A percentile compares a stretch with the other conserved stretches of the same genome.
These are phyloP conservation scores for Cutaneotrichosporon sp. DNA, from an alignment of 1,284 basidiomycete species.

Conservation along the genomic window DNA sequence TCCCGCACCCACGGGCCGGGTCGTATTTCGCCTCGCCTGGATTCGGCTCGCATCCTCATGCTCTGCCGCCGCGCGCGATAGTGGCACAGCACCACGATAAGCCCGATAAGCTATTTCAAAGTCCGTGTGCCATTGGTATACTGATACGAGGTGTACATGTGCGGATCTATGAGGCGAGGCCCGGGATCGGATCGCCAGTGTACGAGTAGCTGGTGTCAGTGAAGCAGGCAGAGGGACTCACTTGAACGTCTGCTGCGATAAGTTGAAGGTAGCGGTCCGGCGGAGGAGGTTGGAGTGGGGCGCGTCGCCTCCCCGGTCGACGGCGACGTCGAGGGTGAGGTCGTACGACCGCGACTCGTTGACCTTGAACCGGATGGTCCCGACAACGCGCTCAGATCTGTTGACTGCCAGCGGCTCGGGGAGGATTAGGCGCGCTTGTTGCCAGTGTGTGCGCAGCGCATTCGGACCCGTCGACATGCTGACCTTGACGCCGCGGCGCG, in stretches of 20 bases:
- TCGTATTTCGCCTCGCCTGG: no score
- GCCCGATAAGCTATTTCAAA: not conserved
- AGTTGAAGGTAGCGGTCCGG: conserved; percentile 41
- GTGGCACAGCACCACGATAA: not conserved
- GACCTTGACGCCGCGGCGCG: conserved; percentile 43
- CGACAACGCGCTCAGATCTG: conserved; percentile 45
- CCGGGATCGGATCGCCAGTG: conserved; percentile 20
- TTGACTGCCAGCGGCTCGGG: conserved; percentile 54
- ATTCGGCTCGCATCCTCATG: no score
- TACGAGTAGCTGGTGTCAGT: conserved; percentile 29
- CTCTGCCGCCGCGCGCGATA: no score
- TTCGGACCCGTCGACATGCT: conserved; percentile 49
- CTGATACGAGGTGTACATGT: not conserved
- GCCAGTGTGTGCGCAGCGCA: conserved; percentile 51
- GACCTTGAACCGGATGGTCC: conserved; percentile 41
- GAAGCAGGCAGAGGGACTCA: conserved; percentile 25
- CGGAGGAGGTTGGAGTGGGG: conserved; percentile 36
- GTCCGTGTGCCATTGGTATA: not conserved
- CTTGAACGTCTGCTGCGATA: conserved; percentile 53
- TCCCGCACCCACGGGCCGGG: no score
- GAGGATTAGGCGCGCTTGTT: conserved; percentile 48
- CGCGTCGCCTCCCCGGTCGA: conserved; percentile 34
- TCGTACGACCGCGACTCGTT: conserved; percentile 52
- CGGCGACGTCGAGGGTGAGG: conserved; percentile 42
- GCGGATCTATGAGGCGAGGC: not conserved